Evolutionary conservation across 148 eudicot genomes (phyloP), one percentile per base, ranked within the genome.

Genomic region (Amaranthus hypochondriacus): DNA sequence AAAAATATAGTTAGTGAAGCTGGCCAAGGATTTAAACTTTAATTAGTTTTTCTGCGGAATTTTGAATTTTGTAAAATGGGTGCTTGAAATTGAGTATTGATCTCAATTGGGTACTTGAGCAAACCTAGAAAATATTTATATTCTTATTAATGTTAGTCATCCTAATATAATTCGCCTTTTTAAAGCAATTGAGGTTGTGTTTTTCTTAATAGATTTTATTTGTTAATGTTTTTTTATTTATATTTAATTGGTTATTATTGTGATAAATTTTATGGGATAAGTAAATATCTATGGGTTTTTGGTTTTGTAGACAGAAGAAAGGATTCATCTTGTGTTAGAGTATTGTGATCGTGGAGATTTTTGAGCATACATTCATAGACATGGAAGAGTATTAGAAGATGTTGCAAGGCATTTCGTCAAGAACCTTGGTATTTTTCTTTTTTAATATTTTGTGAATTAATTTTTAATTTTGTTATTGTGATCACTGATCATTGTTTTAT

Each of bases 311-410:
- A 86, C 83, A 48, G 83, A 83, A 56, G 84, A 86, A 43, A 81
- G 76, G 65, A 81, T 86, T 28, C 83, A 52, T 75, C 70, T 86
- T 75, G 84, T 86, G 65, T 81, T 86, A 86, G 88, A 86, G 77
- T 86, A 83, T 43, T 86, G 86, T 66, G 81, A 79, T 48, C 86
- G 89, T 28, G 89, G 89, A 1, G 89, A 86, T 78, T 75, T 86
- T 48, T 84, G 84, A 14, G 86, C 73, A 46, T 86, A 86, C 76
- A 81, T 86, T 79, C 75, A 83, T 53, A 78, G 81, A 42, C 83
- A 80, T 75, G 89, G 88, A 21, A 81, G 81, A 83, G 86, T 83
- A 0, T 76, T 86, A 1, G 84, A 83, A 77, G 81, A 81, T 74
- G 81, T 75, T 81, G 89, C 86, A 53, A 86, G 75, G 66, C 86